Base-by-base conservation (phyloP, 2,329 filamentous ascomycete genomes). In the Ceratocystis variospora region DNA sequence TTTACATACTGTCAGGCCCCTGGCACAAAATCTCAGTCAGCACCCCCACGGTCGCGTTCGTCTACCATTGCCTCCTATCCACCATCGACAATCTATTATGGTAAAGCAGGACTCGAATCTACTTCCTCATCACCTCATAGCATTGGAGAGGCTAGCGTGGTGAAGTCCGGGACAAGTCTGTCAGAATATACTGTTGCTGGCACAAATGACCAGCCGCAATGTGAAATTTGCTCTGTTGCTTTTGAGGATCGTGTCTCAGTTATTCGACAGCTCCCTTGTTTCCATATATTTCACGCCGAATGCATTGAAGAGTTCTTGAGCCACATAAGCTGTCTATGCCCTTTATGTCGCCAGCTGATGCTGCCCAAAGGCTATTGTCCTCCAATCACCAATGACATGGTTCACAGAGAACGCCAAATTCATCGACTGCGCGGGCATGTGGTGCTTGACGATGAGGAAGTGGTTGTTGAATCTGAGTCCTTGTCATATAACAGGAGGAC, bases 251-350 rank as follows among this genome's bases (percentile, higher is more conserved):
- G 83, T 46, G 76, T 80, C 19, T 87, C 89, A 0, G 82, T 85
- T 22, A 91, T 97, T 66, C 87, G 91, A 66, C 89, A 96, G 75
- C 79, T 97, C 2, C 85, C 90, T 0, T 99, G 94, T 71, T 86
- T 88, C 0, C 94, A 99, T 73, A 93, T 97, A 66, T 99, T 92
- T 75, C 93, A 99, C 70, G 87, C 89, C 0, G 87, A 89, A 70
- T 99, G 94, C 72, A 92, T 97, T 69, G 92, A 97, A 72, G 83
- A 86, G 25, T 96, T 94, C 71, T 79, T 97, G 12, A 80, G 82
- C 55, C 81, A 85, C 65, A 87, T 87, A 72, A 95, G 89, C 73
- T 95, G 89, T 19, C 80, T 96, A 1, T 99, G 94, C 72, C 93
- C 94, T 0, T 79, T 96, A 71, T 99, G 94, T 79, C 96, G 96